Percentiles rank a stretch among this genome's conserved stretches.
Evolutionary conservation across 2,329 filamentous ascomycete species (phyloP).

Genomic region (Colletotrichum tabaci): DNA sequence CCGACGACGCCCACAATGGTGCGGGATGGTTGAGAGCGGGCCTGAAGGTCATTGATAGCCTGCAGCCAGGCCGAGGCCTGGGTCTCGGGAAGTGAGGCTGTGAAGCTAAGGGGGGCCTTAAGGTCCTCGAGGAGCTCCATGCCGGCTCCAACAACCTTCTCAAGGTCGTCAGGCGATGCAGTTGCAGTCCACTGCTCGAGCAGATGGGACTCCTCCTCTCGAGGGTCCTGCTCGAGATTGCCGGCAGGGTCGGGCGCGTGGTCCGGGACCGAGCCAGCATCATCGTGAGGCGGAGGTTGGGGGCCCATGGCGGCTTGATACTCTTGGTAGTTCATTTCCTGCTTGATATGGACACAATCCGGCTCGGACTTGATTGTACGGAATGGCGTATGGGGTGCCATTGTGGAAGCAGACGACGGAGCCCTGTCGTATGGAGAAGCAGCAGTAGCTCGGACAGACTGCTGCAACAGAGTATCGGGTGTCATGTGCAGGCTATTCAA

Average conservation of each 20-base stretch:
- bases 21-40: slow-evolving; percentile 50
- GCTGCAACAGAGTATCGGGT: not conserved
- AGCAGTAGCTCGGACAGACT: no score
- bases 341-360: not conserved
- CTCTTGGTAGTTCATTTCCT: slow-evolving; percentile 9
- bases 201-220: not conserved
- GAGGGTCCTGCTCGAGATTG: not conserved
- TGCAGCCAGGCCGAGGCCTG: slow-evolving; percentile 26
- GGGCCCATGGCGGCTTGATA: not conserved
- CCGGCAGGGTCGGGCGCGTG: not conserved
- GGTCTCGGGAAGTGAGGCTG: slow-evolving; percentile 16
- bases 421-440: not conserved
- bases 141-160: slow-evolving; percentile 22
- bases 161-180: slow-evolving; percentile 23
- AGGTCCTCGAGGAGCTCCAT: slow-evolving; percentile 30
- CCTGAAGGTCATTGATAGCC: slow-evolving; percentile 35
- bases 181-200: slow-evolving; percentile 31
- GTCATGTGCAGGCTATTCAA: not conserved
- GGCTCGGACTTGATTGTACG: slow-evolving; percentile 4
- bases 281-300: no score
- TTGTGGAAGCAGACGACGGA: not conserved
- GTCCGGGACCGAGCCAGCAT: not conserved
- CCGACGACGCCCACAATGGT: slow-evolving; percentile 72
- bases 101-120: slow-evolving; percentile 15
- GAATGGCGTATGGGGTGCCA: not conserved